These are phyloP conservation scores for Tympanopsis confertula DNA, from an alignment of 2,329 filamentous ascomycete genomes.

Conservation along the genomic window DNA sequence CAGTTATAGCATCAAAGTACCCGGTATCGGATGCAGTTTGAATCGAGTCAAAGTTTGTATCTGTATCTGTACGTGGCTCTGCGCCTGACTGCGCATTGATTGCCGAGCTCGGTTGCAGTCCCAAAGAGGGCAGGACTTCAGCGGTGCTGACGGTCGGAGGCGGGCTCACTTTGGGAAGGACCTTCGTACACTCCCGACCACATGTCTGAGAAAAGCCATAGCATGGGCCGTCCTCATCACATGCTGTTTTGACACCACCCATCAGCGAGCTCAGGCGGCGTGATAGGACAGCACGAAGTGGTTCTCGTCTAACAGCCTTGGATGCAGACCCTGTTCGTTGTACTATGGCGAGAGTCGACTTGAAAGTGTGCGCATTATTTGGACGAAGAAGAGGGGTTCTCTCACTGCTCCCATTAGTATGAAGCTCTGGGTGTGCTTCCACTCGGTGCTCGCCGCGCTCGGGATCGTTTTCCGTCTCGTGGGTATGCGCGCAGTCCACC, in stretches of 20 bases:
- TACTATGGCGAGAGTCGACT: background rate
- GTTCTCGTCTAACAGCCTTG: background rate
- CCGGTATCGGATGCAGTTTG: background rate
- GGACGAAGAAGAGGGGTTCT: background rate
- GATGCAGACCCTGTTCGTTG: too few species aligned
- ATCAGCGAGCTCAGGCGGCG: conserved; percentile 34
- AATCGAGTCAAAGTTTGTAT: background rate
- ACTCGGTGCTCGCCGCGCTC: conserved; percentile 15
- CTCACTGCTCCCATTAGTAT: background rate
- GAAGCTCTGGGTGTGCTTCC: conserved; percentile 12
- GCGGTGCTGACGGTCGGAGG: background rate
- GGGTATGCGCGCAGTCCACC: conserved; percentile 32
- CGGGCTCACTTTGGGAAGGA: conserved; percentile 12
- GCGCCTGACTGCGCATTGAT: too few species aligned
- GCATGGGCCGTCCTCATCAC: conserved; percentile 46
- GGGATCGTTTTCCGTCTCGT: conserved; percentile 20
- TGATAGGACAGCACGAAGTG: conserved; percentile 15
- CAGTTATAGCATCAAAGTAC: background rate
- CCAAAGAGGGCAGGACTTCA: too few species aligned
- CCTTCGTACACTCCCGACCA: conserved; percentile 46
- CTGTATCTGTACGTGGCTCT: background rate
- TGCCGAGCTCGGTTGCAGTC: too few species aligned
- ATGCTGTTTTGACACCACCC: conserved; percentile 31
- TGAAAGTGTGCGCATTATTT: background rate
- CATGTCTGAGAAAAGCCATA: conserved; percentile 51